Base-by-base conservation (phyloP, 306 rosid genomes). In the Betula pendula region DNA sequence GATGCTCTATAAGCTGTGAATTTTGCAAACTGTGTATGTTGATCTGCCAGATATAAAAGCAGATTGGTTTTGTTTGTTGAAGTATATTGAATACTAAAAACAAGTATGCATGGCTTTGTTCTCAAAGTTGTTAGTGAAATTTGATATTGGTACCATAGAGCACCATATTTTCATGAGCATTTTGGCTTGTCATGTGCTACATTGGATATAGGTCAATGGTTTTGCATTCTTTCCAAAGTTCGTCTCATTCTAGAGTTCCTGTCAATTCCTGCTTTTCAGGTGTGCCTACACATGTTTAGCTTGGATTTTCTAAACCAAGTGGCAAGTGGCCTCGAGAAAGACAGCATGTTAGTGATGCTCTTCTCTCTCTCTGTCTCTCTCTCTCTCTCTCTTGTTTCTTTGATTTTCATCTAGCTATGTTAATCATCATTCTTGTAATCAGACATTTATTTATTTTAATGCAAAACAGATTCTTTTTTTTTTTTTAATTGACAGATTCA, bases 291-390 rank as follows among this genome's bases (percentile, higher is more conserved):
- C 91, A 92, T 96, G 98, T 96, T 96, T 79, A 92, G 92, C 51
- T 62, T 96, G 81, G 99, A 96, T 83, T 96, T 95, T 90, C 91
- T 96, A 52, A 91, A 92, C 85, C 97, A 92, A 88, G 99, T 91
- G 70, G 99, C 98, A 63, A 92, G 86, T 87, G 97, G 99, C 75
- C 97, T 96, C 52, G 99, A 96, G 90, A 92, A 96, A 80, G 99
- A 96, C 86, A 90, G 97, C 92, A 78, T 89, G 98, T 94, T 42
- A 87, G 71, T 91, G 45, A n/a, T 55, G 19, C 67, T 73, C 65
- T 76, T 44, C 70, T 35, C 50, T 75, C 76, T 60, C n/a, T n/a
- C n/a, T n/a, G n/a, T n/a, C n/a, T n/a, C n/a, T n/a, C n/a, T n/a
- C n/a, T 44, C 70, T 35, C 50, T 75, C 73, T 71, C 75, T 75